phyloP scores from a whole-genome alignment of 1,284 basidiomycete genomes.

The Xerocomus minutiporus region DNA sequence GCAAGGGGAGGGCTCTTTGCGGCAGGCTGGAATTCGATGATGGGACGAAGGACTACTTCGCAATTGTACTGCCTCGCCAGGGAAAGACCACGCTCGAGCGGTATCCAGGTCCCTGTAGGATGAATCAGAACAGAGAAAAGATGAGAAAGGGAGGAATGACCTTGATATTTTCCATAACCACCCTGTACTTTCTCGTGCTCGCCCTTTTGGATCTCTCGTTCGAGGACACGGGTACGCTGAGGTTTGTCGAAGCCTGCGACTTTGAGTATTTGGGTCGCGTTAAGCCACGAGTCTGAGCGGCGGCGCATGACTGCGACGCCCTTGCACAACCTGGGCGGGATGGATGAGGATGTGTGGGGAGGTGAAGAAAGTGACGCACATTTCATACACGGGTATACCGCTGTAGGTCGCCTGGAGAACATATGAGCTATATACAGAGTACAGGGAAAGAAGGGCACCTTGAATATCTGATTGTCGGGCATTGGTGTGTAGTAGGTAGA shows the following conservation, averaged over 20 bases:
- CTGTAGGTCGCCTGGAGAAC: slow-evolving; percentile 75
- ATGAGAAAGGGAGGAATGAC: slow-evolving; percentile 39
- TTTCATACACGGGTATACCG: slow-evolving; percentile 83
- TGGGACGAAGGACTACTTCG: slow-evolving; percentile 82
- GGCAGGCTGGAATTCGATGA: slow-evolving; percentile 91
- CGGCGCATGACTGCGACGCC: slow-evolving; percentile 97
- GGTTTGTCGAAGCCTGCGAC: slow-evolving; percentile 99
- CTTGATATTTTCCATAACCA: slow-evolving; percentile 99
- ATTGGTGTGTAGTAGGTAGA: slow-evolving; percentile 32
- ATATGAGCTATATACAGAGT: slow-evolving; percentile 8
- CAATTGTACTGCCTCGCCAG: slow-evolving; percentile 94
- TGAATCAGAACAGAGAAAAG: background rate
- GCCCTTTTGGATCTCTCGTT: slow-evolving; percentile 97
- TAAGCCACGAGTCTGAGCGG: slow-evolving; percentile 93
- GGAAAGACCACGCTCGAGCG: slow-evolving; percentile 83
- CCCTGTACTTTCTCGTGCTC: slow-evolving; percentile 99
- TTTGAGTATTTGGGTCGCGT: slow-evolving; percentile 99
- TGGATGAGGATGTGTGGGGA: slow-evolving; percentile 32
- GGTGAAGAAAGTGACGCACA: slow-evolving; percentile 50
- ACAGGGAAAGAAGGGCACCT: slow-evolving; percentile 40
- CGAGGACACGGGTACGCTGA: slow-evolving; percentile 93
- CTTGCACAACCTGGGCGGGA: slow-evolving; percentile 79
- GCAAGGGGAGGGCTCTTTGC: slow-evolving; percentile 93
- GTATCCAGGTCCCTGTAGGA: slow-evolving; percentile 94
- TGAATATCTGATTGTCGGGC: slow-evolving; percentile 80